These are phyloP conservation scores for Grigorovia humatica DNA, from an alignment of 805 yeast genomes.

Conservation along the genomic window DNA sequence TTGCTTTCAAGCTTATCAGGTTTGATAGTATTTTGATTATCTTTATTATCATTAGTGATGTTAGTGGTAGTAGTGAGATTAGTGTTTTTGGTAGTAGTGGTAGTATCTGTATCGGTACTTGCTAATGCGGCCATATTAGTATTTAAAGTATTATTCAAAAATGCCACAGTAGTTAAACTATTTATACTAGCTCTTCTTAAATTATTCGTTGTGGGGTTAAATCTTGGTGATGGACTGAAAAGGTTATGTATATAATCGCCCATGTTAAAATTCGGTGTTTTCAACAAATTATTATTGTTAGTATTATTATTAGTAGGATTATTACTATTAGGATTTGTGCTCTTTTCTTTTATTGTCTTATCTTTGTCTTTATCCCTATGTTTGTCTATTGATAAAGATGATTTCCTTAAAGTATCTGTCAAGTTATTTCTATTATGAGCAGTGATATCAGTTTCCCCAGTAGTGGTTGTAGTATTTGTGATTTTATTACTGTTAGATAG, in stretches of 20 bases:
- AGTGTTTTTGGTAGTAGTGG: not conserved
- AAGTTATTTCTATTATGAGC: not conserved
- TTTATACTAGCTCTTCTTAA: slow-evolving; percentile 2
- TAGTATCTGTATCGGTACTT: not conserved
- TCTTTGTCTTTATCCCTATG: not conserved
- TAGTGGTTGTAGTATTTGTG: not conserved
- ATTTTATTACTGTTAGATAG: slow-evolving; percentile 4
- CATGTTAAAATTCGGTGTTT: slow-evolving; percentile 28
- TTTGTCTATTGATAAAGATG: not conserved
- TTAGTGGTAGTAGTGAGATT: not conserved
- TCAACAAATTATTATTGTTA: slow-evolving; percentile 9
- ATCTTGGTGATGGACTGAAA: slow-evolving; percentile 29
- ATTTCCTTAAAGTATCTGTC: not conserved
- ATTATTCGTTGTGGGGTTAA: slow-evolving; percentile 3
- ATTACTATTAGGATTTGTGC: not conserved
- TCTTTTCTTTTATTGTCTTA: not conserved
- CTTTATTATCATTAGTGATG: not conserved
- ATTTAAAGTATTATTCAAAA: not conserved
- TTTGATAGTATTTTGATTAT: not conserved
- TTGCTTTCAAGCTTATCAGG: not conserved
- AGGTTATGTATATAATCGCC: slow-evolving; percentile 30
- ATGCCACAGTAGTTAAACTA: slow-evolving; percentile 1
- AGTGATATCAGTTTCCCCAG: not conserved
- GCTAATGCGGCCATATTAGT: not conserved
- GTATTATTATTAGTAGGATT: not conserved